Percentiles rank a stretch among this genome's conserved stretches.
These are phyloP conservation scores for Exserohilum rostratum DNA, from an alignment of 2,329 filamentous ascomycete species.

Conservation along the genomic window DNA sequence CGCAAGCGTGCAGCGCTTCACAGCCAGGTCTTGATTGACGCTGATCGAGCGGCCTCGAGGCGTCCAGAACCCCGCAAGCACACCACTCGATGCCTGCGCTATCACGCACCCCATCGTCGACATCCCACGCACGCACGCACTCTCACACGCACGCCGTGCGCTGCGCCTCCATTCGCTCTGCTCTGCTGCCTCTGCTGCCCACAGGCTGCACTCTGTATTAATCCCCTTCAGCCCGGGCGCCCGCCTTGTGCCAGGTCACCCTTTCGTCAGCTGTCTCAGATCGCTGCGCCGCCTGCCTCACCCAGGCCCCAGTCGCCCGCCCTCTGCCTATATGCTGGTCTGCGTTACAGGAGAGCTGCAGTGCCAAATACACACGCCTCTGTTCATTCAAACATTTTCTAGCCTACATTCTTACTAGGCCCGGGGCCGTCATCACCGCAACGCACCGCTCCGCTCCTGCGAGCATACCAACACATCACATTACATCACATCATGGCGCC, in stretches of 20 bases:
- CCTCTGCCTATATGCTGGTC: conserved; percentile 26
- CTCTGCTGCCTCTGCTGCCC: conserved; percentile 9
- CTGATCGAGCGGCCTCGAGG: conserved; percentile 23
- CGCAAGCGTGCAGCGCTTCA: conserved; percentile 20
- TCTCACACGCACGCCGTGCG: conserved; percentile 21
- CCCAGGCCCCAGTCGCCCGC: conserved; percentile 12
- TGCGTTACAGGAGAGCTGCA: conserved; percentile 22
- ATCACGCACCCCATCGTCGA: conserved; percentile 22
- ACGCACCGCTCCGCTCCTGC: too few relatives aligned
- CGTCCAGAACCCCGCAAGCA: conserved; percentile 11
- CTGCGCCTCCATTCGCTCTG: conserved; percentile 31
- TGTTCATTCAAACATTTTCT: conserved; percentile 8
- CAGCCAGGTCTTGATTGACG: conserved; percentile 30
- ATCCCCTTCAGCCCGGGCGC: conserved; percentile 24
- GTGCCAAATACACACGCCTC: conserved; percentile 16
- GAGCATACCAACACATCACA: background rate
- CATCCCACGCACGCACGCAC: conserved; percentile 21
- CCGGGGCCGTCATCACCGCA: conserved; percentile 10
- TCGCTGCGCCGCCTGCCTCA: conserved; percentile 32
- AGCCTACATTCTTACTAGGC: conserved; percentile 10
- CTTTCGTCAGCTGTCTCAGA: conserved; percentile 31
- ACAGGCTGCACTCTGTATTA: conserved; percentile 21
- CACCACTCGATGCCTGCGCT: conserved; percentile 3
- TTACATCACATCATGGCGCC: conserved; percentile 37
- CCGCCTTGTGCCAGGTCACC: conserved; percentile 37